Evolutionary conservation across 257 asterid species (phyloP).

Genomic region (Salvia splendens): DNA sequence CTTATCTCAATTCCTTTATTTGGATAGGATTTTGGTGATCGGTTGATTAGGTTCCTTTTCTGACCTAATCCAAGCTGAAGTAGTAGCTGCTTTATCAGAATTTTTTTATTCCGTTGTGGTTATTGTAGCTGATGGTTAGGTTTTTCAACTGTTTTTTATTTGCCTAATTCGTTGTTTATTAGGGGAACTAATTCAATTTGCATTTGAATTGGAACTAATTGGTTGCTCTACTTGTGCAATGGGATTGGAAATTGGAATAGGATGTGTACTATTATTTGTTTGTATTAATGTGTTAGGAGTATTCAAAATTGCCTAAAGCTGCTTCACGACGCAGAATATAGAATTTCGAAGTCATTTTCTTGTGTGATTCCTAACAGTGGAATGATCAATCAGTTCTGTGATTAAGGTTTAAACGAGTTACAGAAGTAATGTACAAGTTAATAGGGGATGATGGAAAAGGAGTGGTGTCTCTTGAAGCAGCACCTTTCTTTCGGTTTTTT

Average conservation of each 20-base stretch:
- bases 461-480: background rate
- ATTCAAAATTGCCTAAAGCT: constrained; percentile 2
- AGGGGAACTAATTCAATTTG: background rate
- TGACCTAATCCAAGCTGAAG: constrained; percentile 26
- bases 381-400: background rate
- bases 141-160: constrained; percentile 25
- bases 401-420: background rate
- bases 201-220: background rate
- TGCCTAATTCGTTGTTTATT: constrained; percentile 5
- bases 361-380: background rate
- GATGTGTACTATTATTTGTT: background rate
- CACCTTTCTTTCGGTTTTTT: background rate
- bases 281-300: constrained; percentile 10
- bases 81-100: constrained; percentile 27
- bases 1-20: constrained; percentile 4
- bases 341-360: constrained; percentile 1
- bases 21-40: constrained; percentile 23
- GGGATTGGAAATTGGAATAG: background rate
- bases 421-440: background rate
- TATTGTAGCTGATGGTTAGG: constrained; percentile 30
- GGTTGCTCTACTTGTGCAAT: background rate
- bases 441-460: background rate
- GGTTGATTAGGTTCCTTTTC: constrained; percentile 9
- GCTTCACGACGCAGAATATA: background rate
- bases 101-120: background rate